Evolutionary conservation across 305 asterid genomes (phyloP).

Genomic region (Fraxinus angustifolia): DNA sequence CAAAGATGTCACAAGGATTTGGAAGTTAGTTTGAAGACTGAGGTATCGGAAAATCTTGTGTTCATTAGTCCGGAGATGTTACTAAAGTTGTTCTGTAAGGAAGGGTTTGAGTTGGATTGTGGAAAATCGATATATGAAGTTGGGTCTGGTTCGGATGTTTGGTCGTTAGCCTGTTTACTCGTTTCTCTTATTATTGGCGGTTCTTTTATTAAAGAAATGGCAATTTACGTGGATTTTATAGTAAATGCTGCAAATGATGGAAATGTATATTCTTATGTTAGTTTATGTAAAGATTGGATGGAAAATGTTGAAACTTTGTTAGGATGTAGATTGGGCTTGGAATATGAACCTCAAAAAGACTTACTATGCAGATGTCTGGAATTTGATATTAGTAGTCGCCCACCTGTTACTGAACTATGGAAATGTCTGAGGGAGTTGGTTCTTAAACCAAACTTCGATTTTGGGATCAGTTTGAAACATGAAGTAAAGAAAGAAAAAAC

Average conservation of each 20-base stretch:
- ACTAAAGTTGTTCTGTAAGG: constrained; percentile 31
- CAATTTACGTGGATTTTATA: constrained; percentile 31
- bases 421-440: constrained; percentile 49
- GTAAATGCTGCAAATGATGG: constrained; percentile 32
- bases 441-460: constrained; percentile 41
- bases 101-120: constrained; percentile 33
- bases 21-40: constrained; percentile 26
- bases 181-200: constrained; percentile 53
- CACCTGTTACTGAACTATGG: constrained; percentile 59
- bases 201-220: constrained; percentile 45
- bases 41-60: constrained; percentile 28
- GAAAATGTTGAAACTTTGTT: constrained; percentile 42
- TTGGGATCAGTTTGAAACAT: constrained; percentile 25
- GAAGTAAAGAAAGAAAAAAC: constrained; percentile 26
- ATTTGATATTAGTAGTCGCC: constrained; percentile 57
- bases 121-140: constrained; percentile 35
- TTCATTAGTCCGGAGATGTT: constrained; percentile 73
- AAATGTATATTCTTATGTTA: constrained; percentile 30
- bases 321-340: constrained; percentile 40
- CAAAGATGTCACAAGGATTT: constrained; percentile 25
- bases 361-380: constrained; percentile 54
- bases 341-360: constrained; percentile 33
- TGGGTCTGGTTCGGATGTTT: constrained; percentile 66
- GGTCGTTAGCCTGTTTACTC: constrained; percentile 73
- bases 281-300: constrained; percentile 47